phyloP scores from a whole-genome alignment of 2,329 filamentous ascomycete species.

The Parastagonospora nodorum region DNA sequence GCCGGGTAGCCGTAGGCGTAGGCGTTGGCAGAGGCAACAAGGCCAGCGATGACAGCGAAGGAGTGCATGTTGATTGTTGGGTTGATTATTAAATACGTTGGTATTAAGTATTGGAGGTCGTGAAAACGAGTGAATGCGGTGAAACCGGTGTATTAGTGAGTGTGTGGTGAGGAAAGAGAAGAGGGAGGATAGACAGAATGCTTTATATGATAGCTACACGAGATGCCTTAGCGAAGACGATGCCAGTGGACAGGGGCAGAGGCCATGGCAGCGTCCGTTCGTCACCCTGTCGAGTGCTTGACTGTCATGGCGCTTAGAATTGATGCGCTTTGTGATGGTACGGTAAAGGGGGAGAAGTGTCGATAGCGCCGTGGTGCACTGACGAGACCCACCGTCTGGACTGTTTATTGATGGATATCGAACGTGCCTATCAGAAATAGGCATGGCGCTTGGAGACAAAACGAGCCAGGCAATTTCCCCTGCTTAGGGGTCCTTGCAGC shows the following conservation, averaged over 20 bases:
- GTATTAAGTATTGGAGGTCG: constrained; percentile 42
- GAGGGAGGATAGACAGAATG: constrained; percentile 21
- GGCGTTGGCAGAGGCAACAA: constrained; percentile 35
- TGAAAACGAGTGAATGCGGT: constrained; percentile 50
- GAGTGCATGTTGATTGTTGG: constrained; percentile 48
- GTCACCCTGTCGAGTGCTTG: constrained; percentile 25
- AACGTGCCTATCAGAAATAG: constrained; percentile 24
- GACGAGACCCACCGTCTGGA: constrained; percentile 29
- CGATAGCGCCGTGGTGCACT: constrained; percentile 26
- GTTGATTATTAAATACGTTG: constrained; percentile 40
- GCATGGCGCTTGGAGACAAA: constrained; percentile 33
- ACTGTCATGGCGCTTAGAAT: constrained; percentile 33
- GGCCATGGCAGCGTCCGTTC: constrained; percentile 33
- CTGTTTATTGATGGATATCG: constrained; percentile 38
- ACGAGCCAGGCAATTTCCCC: constrained; percentile 40
- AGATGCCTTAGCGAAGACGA: constrained; percentile 29
- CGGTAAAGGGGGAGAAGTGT: constrained; percentile 38
- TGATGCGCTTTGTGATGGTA: constrained; percentile 31
- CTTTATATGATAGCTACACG: constrained; percentile 42
- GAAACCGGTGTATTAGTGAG: constrained; percentile 46
- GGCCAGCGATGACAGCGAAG: constrained; percentile 39
- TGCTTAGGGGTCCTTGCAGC: constrained; percentile 34
- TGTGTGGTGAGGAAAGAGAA: constrained; percentile 43
- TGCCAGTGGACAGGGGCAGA: constrained; percentile 29
- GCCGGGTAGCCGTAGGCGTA: constrained; percentile 17